Base-by-base conservation (phyloP, 1,284 basidiomycete genomes). In the Golubevia sp. region DNA sequence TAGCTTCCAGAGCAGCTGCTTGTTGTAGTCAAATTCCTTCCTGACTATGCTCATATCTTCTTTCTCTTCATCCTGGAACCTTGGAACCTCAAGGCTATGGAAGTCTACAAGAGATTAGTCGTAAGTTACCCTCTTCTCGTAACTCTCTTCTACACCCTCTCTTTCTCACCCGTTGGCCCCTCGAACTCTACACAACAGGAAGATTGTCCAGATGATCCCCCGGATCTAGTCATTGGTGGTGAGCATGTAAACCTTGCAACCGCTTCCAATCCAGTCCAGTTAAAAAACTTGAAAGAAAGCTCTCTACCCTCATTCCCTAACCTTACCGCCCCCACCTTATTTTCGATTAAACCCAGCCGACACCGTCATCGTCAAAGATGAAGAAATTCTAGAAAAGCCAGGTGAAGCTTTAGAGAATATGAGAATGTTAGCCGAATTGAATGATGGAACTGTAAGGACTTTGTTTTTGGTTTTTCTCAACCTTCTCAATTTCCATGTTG, bases 221-320 rank as follows among this genome's bases (percentile, higher is more conserved):
- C 95, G 2, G 95, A 98, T 84, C 88, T 98, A 24, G 94, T 98
- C 53, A 97, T 99, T 69, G 91, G 89, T 67, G 92, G 93, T 92
- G 53, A 58, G 87, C 76, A 5, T 11, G 25, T 23, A n/a, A n/a
- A n/a, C n/a, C n/a, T n/a, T n/a, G n/a, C n/a, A n/a, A n/a, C n/a
- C n/a, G n/a, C n/a, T n/a, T n/a, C n/a, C n/a, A n/a, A n/a, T n/a
- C n/a, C n/a, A n/a, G n/a, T n/a, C n/a, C n/a, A n/a, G n/a, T n/a
- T n/a, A n/a, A n/a, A n/a, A n/a, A n/a, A n/a, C n/a, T n/a, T n/a
- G n/a, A n/a, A n/a, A n/a, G n/a, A n/a, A n/a, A n/a, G n/a, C n/a
- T n/a, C n/a, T n/a, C n/a, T n/a, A n/a, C n/a, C n/a, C n/a, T n/a
- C n/a, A n/a, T n/a, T 91, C 20, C 92, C 93, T 63, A 89, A 89